phyloP scores from a whole-genome alignment of 2,329 filamentous ascomycete genomes.

The Fusarium annulatum region DNA sequence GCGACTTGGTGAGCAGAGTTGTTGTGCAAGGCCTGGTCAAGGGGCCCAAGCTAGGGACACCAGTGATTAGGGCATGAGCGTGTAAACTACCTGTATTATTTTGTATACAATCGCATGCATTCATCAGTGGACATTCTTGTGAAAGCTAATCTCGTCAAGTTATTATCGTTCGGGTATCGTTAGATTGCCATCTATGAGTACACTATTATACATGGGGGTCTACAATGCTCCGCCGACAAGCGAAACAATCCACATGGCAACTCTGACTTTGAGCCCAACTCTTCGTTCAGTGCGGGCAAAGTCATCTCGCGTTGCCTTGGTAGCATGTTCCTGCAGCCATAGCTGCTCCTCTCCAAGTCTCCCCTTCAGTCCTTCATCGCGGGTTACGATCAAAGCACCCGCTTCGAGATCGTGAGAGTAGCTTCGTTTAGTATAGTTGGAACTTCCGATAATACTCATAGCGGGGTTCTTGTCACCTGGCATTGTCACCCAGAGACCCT shows the following conservation, averaged over 20 bases:
- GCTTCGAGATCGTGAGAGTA: constrained; percentile 93
- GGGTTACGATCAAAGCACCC: constrained; percentile 86
- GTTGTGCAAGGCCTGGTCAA: constrained; percentile 55
- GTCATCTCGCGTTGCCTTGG: constrained; percentile 76
- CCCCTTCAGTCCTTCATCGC: constrained; percentile 75
- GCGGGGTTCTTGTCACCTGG: constrained; percentile 73
- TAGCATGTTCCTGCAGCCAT: constrained; percentile 82
- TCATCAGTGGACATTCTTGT: not conserved
- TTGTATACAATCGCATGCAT: constrained; percentile 39
- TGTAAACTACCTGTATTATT: constrained; percentile 48
- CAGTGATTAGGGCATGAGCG: constrained; percentile 48
- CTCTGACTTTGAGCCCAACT: constrained; percentile 83
- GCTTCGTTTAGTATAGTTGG: constrained; percentile 94
- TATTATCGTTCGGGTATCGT: constrained; percentile 18
- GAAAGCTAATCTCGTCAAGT: not conserved
- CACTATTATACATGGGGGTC: constrained; percentile 32
- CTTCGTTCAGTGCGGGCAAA: constrained; percentile 84
- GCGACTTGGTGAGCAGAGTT: constrained; percentile 67
- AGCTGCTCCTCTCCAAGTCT: constrained; percentile 82
- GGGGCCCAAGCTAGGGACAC: constrained; percentile 52
- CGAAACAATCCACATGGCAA: constrained; percentile 95
- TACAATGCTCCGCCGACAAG: constrained; percentile 88
- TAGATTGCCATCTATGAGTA: constrained; percentile 13
- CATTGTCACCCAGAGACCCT: constrained; percentile 90
- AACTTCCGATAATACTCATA: constrained; percentile 87